Evolutionary conservation across 2,329 filamentous ascomycete species (phyloP).

Genomic region (Diaporthe australafricana): DNA sequence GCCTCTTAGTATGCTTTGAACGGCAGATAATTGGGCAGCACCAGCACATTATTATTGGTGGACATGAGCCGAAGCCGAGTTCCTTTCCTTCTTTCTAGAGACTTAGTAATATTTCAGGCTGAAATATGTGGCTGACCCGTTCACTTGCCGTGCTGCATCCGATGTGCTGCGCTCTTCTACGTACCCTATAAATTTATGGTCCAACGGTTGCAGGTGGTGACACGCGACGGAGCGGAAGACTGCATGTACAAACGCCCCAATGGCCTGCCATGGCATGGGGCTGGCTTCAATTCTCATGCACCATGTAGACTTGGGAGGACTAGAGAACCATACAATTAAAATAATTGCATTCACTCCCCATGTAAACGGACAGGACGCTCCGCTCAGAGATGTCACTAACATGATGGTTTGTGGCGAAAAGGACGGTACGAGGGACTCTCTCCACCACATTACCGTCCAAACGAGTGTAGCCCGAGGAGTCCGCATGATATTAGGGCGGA

Average conservation of each 20-base stretch:
- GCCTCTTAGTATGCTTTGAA: neutral
- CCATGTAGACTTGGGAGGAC: neutral
- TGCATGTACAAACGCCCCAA: neutral
- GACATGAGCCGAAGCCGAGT: neutral
- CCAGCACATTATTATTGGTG: neutral
- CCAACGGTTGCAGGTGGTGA: constrained; percentile 18
- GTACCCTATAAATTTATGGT: neutral
- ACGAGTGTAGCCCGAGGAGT: neutral
- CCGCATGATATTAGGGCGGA: neutral
- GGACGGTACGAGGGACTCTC: neutral
- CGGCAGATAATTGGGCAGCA: neutral
- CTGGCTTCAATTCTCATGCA: neutral
- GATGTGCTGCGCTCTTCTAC: neutral
- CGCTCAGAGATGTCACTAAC: neutral
- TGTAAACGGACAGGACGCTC: neutral
- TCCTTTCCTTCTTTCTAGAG: neutral
- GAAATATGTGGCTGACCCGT: neutral
- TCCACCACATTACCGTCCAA: neutral
- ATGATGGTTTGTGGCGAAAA: neutral
- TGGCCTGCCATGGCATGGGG: neutral
- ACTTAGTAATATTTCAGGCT: neutral
- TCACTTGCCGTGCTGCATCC: neutral
- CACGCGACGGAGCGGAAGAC: constrained; percentile 9
- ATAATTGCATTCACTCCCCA: neutral
- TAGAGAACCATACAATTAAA: neutral